Conservation (phyloP, 192 early-diverging fungal species). For the Coemansia sp. region DNA sequence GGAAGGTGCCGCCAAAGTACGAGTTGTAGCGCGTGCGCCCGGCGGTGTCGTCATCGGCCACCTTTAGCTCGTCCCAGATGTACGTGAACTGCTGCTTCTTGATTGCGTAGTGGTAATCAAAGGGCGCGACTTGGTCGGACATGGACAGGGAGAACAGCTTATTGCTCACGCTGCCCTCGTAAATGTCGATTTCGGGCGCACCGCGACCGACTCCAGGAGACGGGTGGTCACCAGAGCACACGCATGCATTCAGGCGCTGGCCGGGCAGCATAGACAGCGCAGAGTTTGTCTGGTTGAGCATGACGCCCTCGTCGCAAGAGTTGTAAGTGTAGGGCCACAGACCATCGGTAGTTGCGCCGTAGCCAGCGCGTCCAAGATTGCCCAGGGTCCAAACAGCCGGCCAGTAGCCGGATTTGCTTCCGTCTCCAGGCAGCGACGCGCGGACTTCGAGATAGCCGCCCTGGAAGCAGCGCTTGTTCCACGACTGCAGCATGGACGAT, state of each 20-base stretch:
- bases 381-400: conserved; percentile 64
- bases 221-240: conserved; percentile 59
- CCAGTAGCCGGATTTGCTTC: conserved; percentile 56
- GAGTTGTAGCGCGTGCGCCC: conserved; percentile 48
- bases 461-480: conserved; percentile 69
- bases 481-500: conserved; percentile 65
- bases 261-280: conserved; percentile 59
- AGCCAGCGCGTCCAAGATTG: conserved; percentile 63
- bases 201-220: conserved; percentile 59
- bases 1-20: conserved; percentile 55
- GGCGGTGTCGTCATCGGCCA: conserved; percentile 17
- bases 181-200: conserved; percentile 62
- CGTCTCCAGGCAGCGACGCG: conserved; percentile 59
- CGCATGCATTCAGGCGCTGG: conserved; percentile 60
- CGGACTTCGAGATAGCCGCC: conserved; percentile 63
- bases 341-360: conserved; percentile 62
- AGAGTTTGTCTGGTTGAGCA: conserved; percentile 61
- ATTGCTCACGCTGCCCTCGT: conserved; percentile 52
- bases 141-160: conserved; percentile 40
- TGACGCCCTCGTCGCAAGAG: conserved; percentile 58
- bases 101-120: conserved; percentile 58
- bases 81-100: conserved; percentile 46
- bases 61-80: conserved; percentile 45
- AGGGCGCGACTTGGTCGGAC: conserved; percentile 60
- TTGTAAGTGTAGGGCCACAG: conserved; percentile 61